Percentiles rank a stretch among this genome's conserved stretches.
phyloP scores from a whole-genome alignment of 805 yeast species.

The Blastobotrys parvus region DNA sequence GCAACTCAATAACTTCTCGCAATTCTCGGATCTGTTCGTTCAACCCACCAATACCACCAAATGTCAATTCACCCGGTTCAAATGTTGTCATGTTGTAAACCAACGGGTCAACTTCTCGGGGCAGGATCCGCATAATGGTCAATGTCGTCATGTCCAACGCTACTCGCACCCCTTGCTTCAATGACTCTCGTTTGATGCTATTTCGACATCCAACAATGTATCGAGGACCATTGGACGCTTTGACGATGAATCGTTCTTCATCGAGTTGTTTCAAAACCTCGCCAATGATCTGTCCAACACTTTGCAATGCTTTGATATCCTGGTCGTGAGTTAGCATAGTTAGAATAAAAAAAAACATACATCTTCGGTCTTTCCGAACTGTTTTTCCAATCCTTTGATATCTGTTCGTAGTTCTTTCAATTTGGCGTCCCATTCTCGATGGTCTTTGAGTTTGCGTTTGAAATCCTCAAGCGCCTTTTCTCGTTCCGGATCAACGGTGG shows the following conservation, averaged over 20 bases:
- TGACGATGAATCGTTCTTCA: conserved; percentile 87
- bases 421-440: conserved; percentile 89
- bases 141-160: conserved; percentile 96
- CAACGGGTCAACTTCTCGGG: conserved; percentile 96
- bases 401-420: conserved; percentile 74
- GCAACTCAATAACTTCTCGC: conserved; percentile 95
- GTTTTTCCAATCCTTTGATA: conserved; percentile 74
- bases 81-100: conserved; percentile 97
- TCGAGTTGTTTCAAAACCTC: conserved; percentile 93
- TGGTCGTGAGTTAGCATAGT: conserved; percentile 4
- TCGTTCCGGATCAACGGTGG: conserved; percentile 58
- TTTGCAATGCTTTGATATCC: conserved; percentile 93
- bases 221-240: conserved; percentile 95
- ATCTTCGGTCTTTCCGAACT: conserved; percentile 87
- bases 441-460: conserved; percentile 82
- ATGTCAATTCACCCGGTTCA: conserved; percentile 95
- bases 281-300: conserved; percentile 95
- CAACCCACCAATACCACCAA: conserved; percentile 92
- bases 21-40: conserved; percentile 92
- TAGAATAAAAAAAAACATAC: conserved; percentile 14
- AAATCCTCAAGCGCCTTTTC: conserved; percentile 69
- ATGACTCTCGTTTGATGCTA: conserved; percentile 71
- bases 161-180: conserved; percentile 92
- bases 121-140: conserved; percentile 94
- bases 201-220: conserved; percentile 96